These are phyloP conservation scores for Acacia confusa DNA, from an alignment of 306 rosid species.

Conservation along the genomic window DNA sequence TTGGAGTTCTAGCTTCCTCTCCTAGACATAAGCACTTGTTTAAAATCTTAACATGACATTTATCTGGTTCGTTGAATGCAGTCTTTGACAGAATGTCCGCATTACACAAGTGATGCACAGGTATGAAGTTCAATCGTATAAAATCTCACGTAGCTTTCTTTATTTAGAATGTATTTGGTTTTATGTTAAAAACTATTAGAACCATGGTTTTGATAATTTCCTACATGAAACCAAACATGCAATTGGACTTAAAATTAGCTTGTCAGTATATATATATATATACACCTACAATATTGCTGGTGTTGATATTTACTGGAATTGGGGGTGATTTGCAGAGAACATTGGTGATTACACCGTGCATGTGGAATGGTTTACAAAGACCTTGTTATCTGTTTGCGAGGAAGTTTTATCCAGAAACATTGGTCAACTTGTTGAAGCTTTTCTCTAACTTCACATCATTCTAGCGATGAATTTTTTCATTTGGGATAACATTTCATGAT, in stretches of 20 bases:
- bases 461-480: background rate
- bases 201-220: background rate
- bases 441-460: slow-evolving; percentile 21
- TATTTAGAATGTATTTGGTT: background rate
- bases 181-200: background rate
- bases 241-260: background rate
- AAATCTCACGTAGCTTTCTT: background rate
- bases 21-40: background rate
- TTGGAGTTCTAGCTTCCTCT: background rate
- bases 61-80: slow-evolving; percentile 33
- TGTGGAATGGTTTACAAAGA: slow-evolving; percentile 36
- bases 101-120: slow-evolving; percentile 38
- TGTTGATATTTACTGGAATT: background rate
- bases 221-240: background rate
- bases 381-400: slow-evolving; percentile 51
- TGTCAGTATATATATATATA: background rate
- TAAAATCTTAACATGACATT: background rate
- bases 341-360: slow-evolving; percentile 34
- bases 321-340: slow-evolving; percentile 33
- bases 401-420: slow-evolving; percentile 37
- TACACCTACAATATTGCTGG: background rate
- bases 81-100: slow-evolving; percentile 25
- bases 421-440: slow-evolving; percentile 25
- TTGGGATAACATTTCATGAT: background rate
- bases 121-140: slow-evolving; percentile 14